Base-by-base conservation (phyloP, 2,329 filamentous ascomycete species). In the Cercospora sp. region DNA sequence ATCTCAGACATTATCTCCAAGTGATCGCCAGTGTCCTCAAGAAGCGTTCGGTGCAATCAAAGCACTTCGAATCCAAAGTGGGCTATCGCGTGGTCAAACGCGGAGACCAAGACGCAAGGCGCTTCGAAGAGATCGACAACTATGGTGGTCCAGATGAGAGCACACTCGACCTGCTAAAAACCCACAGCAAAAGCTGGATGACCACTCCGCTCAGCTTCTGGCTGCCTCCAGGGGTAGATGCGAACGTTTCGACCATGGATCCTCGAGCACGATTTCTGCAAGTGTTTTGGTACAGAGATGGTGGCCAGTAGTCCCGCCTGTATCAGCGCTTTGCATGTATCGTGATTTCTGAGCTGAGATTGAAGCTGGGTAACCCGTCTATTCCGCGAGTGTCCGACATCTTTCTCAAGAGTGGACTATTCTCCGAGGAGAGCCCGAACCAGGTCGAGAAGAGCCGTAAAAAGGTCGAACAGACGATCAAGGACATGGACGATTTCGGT, bases 301-400 rank as follows among this genome's bases (percentile, higher is more conserved):
- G 57, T 60, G 57, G 33, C 57, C 28, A 33, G 28, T 60, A 60
- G 57, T 40, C 31, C 57, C 57, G 57, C 31, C 28, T 60, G 31
- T n/a, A 23, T 40, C 57, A 60, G 23, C 57, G 57, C 8, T 33
- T 60, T 20, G 57, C 31, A 10, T 40, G 30, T 40, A 60, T 40
- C 10, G 28, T 23, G 5, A 30, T 60, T 18, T n/a, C 31, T 13
- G 57, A 60, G 18, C n/a, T 60, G 28, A 33, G 57, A 10, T 5
- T 23, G 13, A 18, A 30, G n/a, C 57, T 60, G 31, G 57, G 30
- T 13, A 60, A 60, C 28, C 57, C 57, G 16, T 40, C 57, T 6
- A 33, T 33, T 20, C 16, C 28, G 18, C n/a, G 20, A 8, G 12
- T 60, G 31, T 31, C 28, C 10, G 18, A 12, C 10, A 20, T 23